These are phyloP conservation scores for Crithidia mellificae DNA, from an alignment of 208 protist species.

Conservation along the genomic window DNA sequence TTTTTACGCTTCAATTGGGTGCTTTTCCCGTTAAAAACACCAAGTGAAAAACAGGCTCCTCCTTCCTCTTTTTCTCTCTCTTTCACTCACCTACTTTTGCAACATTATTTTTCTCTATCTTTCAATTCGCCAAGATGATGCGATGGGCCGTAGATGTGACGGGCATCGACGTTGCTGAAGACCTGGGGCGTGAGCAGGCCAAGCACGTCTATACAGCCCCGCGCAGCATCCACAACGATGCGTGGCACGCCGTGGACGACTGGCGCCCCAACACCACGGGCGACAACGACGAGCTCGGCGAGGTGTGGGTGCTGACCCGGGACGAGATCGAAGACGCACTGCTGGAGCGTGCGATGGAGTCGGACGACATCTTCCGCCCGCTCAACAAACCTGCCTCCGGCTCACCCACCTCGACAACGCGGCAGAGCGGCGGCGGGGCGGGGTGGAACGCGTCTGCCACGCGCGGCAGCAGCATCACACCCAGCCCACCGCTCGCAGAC, in stretches of 20 bases:
- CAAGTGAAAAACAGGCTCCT: background rate
- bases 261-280: conserved; percentile 16
- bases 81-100: no score
- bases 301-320: conserved; percentile 50
- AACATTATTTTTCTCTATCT: conserved; percentile 7
- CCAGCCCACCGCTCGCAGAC: conserved; percentile 6
- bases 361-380: conserved; percentile 14
- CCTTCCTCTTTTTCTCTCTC: background rate
- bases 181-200: conserved; percentile 59
- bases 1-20: no score
- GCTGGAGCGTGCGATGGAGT: conserved; percentile 19
- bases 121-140: conserved; percentile 52
- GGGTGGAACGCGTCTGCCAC: background rate
- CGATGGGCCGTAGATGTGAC: conserved; percentile 81
- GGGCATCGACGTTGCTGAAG: conserved; percentile 75
- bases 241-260: conserved; percentile 20
- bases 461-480: conserved; percentile 8
- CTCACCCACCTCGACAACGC: background rate
- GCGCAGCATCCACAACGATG: conserved; percentile 15
- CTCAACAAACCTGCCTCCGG: conserved; percentile 15
- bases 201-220: conserved; percentile 41
- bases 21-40: no score
- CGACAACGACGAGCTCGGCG: conserved; percentile 39
- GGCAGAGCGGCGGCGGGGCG: background rate
- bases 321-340: conserved; percentile 47